Conservation (phyloP, 2,329 filamentous ascomycete species). For the Colletotrichum lupini region DNA sequence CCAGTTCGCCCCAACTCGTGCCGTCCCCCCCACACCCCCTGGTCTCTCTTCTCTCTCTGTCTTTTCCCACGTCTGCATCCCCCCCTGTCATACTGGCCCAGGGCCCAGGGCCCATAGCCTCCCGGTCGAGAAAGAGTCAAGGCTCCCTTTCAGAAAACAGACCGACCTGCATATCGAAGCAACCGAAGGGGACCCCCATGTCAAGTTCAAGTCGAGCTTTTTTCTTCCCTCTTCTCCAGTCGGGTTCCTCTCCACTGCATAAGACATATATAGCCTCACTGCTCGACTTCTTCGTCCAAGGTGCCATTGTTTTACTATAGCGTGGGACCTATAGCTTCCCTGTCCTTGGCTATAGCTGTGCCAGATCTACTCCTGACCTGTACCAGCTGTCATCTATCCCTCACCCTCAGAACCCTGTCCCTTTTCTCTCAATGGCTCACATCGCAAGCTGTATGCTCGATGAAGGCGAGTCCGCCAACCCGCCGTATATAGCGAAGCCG, state of each 20-base stretch:
- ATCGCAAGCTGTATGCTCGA: conserved; percentile 69
- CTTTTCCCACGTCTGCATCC: conserved; percentile 31
- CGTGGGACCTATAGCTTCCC: conserved; percentile 34
- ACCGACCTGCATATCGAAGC: conserved; percentile 30
- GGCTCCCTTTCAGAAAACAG: conserved; percentile 36
- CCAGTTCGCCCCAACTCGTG: conserved; percentile 33
- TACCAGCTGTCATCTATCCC: conserved; percentile 29
- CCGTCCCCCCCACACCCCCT: conserved; percentile 22
- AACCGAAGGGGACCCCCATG: conserved; percentile 24
- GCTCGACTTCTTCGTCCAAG: conserved; percentile 30
- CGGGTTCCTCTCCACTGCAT: conserved; percentile 26
- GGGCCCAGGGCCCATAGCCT: conserved; percentile 26
- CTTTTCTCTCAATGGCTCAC: conserved; percentile 64
- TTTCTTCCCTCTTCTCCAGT: conserved; percentile 30
- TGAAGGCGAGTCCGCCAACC: conserved; percentile 51
- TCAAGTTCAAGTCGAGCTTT: conserved; percentile 32
- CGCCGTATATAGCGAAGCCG: conserved; percentile 63
- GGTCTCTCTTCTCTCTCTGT: conserved; percentile 12
- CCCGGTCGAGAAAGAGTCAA: conserved; percentile 29
- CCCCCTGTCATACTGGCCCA: conserved; percentile 43
- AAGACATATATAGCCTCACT: conserved; percentile 40
- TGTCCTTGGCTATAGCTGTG: conserved; percentile 37
- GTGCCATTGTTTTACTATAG: conserved; percentile 29
- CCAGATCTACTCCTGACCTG: conserved; percentile 34
- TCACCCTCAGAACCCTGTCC: conserved; percentile 30